These are phyloP conservation scores for Wickerhamomyces xylosicus DNA, from an alignment of 805 yeast species.

Conservation along the genomic window DNA sequence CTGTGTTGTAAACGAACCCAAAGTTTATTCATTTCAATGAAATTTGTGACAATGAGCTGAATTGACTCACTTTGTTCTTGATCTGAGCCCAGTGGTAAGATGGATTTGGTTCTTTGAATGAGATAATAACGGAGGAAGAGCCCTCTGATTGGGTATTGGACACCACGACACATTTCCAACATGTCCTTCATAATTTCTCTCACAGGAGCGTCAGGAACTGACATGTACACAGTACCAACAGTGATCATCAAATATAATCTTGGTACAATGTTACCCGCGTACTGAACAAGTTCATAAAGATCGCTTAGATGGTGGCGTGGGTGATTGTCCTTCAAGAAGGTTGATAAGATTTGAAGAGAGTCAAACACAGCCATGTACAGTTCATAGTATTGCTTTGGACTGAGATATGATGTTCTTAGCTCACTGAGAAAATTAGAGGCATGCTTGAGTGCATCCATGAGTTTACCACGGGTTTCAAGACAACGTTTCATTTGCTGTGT, in stretches of 20 bases:
- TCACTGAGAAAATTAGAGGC: conserved; percentile 77
- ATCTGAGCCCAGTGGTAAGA: conserved; percentile 17
- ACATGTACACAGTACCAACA: conserved; percentile 84
- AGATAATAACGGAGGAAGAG: conserved; percentile 82
- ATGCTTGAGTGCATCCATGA: conserved; percentile 84
- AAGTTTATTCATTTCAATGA: conserved; percentile 93
- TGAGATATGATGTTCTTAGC: conserved; percentile 59
- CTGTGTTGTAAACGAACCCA: conserved; percentile 97
- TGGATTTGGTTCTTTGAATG: conserved; percentile 63
- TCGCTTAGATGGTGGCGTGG: conserved; percentile 72
- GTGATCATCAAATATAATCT: conserved; percentile 90
- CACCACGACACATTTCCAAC: conserved; percentile 97
- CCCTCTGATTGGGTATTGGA: conserved; percentile 91
- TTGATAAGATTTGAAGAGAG: conserved; percentile 59
- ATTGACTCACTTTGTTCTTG: conserved; percentile 49
- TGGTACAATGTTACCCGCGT: conserved; percentile 89
- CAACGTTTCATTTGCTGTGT: conserved; percentile 67
- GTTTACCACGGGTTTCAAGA: conserved; percentile 52
- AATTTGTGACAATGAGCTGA: conserved; percentile 73
- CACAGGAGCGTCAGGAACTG: conserved; percentile 66
- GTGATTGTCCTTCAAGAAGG: conserved; percentile 56
- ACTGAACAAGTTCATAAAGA: conserved; percentile 88
- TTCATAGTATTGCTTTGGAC: conserved; percentile 92
- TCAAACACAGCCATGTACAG: conserved; percentile 78
- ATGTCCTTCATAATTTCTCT: conserved; percentile 87